Conservation (phyloP, 2,329 filamentous ascomycete species). For the Plenodomus tracheiphilus region DNA sequence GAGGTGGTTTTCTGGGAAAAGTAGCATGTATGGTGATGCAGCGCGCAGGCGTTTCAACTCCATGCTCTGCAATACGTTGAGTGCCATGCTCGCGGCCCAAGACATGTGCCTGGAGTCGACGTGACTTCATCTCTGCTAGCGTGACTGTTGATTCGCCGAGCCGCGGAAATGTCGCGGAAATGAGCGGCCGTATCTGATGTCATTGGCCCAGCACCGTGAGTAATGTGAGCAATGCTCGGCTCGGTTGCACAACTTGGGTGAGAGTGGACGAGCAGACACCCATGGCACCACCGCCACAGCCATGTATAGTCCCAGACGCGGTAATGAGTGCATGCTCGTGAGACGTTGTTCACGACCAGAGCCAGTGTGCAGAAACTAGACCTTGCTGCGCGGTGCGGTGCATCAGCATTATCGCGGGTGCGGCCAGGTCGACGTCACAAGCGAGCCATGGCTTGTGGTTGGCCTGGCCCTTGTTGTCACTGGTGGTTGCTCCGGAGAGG, state of each 20-base stretch:
- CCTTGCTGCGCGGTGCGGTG: neutral
- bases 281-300: neutral
- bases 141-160: neutral
- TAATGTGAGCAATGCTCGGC: no score
- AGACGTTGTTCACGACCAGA: neutral
- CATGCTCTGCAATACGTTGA: no score
- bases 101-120: neutral
- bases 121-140: neutral
- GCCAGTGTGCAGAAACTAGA: neutral
- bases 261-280: neutral
- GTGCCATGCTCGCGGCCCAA: no score
- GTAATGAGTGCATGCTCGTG: no score
- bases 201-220: neutral
- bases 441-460: neutral
- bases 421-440: neutral
- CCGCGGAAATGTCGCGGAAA: neutral
- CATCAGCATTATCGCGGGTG: neutral
- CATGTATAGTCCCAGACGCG: no score
- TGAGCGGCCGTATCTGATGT: neutral
- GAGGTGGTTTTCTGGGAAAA: no score
- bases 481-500: constrained; percentile 4
- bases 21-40: no score
- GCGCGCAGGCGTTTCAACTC: no score
- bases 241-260: neutral
- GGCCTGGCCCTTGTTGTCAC: neutral